Evolutionary conservation across 768 basidiomycete species (phyloP).

Genomic region (Dacryopinax spathularia): DNA sequence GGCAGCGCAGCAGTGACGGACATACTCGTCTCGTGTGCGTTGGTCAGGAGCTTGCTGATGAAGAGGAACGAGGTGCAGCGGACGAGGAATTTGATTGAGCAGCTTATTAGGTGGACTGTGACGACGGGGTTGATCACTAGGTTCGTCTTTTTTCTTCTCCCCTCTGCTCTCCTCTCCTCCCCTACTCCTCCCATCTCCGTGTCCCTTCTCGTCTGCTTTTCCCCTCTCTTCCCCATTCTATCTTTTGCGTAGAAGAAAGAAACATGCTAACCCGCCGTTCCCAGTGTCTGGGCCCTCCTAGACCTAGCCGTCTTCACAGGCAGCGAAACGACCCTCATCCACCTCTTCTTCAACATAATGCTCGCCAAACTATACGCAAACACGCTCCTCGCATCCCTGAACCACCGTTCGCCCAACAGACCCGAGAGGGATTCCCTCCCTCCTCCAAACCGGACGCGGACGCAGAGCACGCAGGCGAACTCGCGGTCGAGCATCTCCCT

Average conservation of each 20-base stretch:
- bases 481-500: not conserved
- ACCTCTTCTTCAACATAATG: slow-evolving; percentile 2
- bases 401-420: not conserved
- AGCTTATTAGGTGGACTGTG: not conserved
- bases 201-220: too few relatives aligned
- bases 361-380: slow-evolving; percentile 1
- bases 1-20: not conserved
- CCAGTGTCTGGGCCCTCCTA: not conserved
- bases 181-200: too few relatives aligned
- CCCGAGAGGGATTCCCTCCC: not conserved
- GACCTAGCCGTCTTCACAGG: not conserved
- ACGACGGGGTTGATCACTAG: not conserved
- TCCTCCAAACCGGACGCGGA: not conserved
- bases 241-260: too few relatives aligned
- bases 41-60: not conserved
- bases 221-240: too few relatives aligned
- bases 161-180: too few relatives aligned
- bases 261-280: too few relatives aligned
- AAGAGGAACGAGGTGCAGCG: slow-evolving; percentile 3
- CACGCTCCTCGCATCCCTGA: not conserved
- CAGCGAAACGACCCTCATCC: not conserved
- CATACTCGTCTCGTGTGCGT: not conserved
- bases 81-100: slow-evolving; percentile 1
- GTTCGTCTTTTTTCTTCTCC: too few relatives aligned
- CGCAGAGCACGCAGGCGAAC: not conserved